A percentile compares a stretch with the other conserved stretches of the same genome.
These are phyloP conservation scores for Hyaloscypha bicolor DNA, from an alignment of 495 filamentous ascomycete species.

Conservation along the genomic window DNA sequence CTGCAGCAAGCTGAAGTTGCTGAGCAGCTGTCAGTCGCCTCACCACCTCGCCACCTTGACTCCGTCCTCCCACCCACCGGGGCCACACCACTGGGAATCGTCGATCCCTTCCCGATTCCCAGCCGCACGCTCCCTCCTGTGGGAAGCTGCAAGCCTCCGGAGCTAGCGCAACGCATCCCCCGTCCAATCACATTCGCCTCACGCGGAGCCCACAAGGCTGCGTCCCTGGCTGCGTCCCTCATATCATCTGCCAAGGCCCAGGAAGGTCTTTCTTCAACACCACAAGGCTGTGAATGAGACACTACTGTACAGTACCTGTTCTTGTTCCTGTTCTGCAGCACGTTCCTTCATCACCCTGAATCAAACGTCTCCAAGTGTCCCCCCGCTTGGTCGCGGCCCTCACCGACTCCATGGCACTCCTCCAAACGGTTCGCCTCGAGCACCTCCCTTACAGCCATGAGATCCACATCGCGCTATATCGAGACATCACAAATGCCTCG, in stretches of 20 bases:
- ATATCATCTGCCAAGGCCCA: too few species aligned
- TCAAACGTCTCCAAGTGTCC: background rate
- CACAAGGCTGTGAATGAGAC: too few species aligned
- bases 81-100: background rate
- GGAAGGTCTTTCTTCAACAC: too few species aligned
- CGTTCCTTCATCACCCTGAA: background rate
- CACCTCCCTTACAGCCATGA: constrained; percentile 67
- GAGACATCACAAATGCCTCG: constrained; percentile 71
- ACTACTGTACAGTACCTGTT: background rate
- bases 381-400: background rate
- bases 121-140: background rate
- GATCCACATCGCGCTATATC: constrained; percentile 74
- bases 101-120: background rate
- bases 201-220: background rate
- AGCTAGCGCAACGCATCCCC: background rate
- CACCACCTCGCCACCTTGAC: background rate
- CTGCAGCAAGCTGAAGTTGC: background rate
- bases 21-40: background rate
- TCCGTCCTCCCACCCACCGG: too few species aligned
- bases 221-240: too few species aligned
- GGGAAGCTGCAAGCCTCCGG: constrained; percentile 4
- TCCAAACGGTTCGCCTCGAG: constrained; percentile 57
- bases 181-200: background rate
- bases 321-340: background rate
- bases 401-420: constrained; percentile 24